Base-by-base conservation (phyloP, 768 basidiomycete species). In the Lactifluus volemus region DNA sequence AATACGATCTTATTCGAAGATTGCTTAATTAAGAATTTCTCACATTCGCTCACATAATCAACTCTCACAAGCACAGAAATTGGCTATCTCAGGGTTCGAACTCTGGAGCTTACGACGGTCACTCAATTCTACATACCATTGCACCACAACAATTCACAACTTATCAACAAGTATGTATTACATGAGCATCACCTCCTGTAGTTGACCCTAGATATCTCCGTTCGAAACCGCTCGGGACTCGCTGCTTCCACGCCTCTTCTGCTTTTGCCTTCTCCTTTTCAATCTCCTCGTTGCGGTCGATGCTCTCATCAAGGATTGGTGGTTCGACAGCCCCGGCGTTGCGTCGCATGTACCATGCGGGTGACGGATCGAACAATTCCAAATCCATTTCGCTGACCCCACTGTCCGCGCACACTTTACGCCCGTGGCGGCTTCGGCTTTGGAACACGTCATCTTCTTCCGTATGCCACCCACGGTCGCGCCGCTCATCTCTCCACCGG, bases 331-430 rank as follows among this genome's bases (percentile, higher is more conserved):
- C 77, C 79, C 59, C 75, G 79, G 25, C 51, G 9, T 47, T 32
- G 76, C 61, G 79, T 70, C 9, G 81, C 60, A 53, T 70, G 57
- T 85, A 68, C 79, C 82, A 85, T 11, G 44, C 15, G 1, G 49
- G 52, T 8, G 45, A 39, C 11, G 59, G 30, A 19, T 58, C 61
- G 38, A 65, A 64, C 21, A 66, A 32, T 32, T 21, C 41, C 36
- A 61, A 55, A 17, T 62, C 60, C 10, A 51, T 41, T 7, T 51
- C 59, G 29, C 59, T 61, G 5, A 42, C 59, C 15, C 42, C 59
- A 5, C 62, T 63, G 9, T 55, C 59, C 4, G 47, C 5, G 45
- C 51, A 55, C 12, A 41, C 21, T 41, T 41, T 61, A 32, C 36
- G 58, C 25, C 61, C 32, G 34, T 41, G 49, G 25, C 25, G 25